Evolutionary conservation across 768 basidiomycete species (phyloP), one percentile per base, ranked within the genome.

Genomic region (Kwoniella shandongensis): DNA sequence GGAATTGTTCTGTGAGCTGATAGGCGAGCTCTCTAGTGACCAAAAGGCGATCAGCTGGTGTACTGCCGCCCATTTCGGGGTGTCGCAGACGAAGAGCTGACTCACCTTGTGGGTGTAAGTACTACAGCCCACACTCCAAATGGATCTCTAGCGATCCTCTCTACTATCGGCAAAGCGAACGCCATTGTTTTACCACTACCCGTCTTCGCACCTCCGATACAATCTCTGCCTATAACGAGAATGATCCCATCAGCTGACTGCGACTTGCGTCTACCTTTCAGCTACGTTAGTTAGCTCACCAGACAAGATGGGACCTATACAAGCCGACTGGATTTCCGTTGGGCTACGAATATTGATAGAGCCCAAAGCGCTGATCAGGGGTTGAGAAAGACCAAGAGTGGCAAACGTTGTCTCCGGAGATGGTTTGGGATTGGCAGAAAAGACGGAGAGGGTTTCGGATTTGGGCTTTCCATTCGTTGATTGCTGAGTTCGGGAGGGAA

Each of bases 161-260:
- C 91, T 6, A 98, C 80, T 54, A 98, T 97, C 4, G 96, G 96
- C 4, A 97, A 77, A 0, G 94, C 96, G 66, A 99, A 99, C 0
- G 96, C 93, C 57, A 99, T 85, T 0, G 96, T 99, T 79, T 99
- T 99, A 68, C 94, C 94, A 1, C 90, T 92, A 50, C 96, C 96
- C 0, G 96, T 99, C 79, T 97, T 93, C 0, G 96, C 92, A 62
- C 94, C 92, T 10, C 96, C 96, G 57, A 99, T 90, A 75, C 93
- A 97, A 76, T 99, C 94, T 71, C 87, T 83, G 36, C 94, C 94
- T 91, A 77, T 25, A 38, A 38, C n/a, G 3, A 41, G 25, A 25
- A 3, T 10, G 10, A 26, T 17, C 23, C 25, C 36, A 41, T 41
- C 29, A 58, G 39, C 45, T 7, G 20, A 27, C 29, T 42, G 39